Base-by-base conservation (phyloP, 2,329 filamentous ascomycete species). In the Fusarium sp. region DNA sequence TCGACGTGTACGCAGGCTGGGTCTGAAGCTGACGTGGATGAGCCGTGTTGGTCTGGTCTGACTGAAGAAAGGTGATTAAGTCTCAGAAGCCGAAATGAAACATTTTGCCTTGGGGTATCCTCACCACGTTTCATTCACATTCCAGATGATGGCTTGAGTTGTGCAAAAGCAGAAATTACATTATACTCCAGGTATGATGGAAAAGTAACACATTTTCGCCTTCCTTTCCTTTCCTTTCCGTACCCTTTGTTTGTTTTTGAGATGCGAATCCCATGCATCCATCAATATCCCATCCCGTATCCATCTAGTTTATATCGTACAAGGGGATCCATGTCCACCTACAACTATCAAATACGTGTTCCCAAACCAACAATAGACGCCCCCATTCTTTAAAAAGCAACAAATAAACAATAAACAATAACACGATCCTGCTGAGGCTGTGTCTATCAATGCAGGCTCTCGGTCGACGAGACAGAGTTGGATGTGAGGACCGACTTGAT, bases 1-100 rank as follows among this genome's bases (percentile, higher is more conserved):
- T 85, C 64, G 78, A 80, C 17, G 76, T 82, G 16, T 89, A 88
- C 71, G 77, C 81, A 1, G 83, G 82, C 5, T 88, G 87, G 87
- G 69, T 87, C 62, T 82, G 53, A 60, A 46, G 46, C 46, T 51
- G 27, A 51, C 46, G 46, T 51, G 24, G 24, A 29, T 24, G 44
- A 29, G 44, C 24, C 24, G n/a, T 49, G 46, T 51, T 51, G 17
- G 46, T 31, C 44, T 51, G 17, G 46, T 31, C 44, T 33, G 29
- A 63, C 11, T 49, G 31, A 53, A 64, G 67, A 55, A 51, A 73
- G 42, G 35, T 69, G 51, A 24, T 51, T 44, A 46, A 71, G 68
- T 73, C 70, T 75, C 64, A 74, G 53, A 67, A 64, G 44, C 33
- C 22, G 20, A 58, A 69, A 64, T 68, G 61, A 73, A 73, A 75